These are phyloP conservation scores for Mrakiaceae sp. DNA, from an alignment of 1,284 basidiomycete species.

Conservation along the genomic window DNA sequence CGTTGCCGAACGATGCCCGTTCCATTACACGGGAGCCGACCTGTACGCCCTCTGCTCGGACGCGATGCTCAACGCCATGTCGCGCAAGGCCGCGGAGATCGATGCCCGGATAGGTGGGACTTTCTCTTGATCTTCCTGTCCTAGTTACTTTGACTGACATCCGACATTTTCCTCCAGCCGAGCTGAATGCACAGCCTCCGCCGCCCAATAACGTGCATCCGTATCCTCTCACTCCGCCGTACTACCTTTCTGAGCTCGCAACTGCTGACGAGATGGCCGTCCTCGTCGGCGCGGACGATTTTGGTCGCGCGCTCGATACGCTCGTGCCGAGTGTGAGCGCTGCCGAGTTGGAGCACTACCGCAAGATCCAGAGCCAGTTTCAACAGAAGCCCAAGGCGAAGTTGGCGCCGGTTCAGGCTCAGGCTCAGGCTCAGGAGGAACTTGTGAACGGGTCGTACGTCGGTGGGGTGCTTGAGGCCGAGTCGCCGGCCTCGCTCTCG, in stretches of 20 bases:
- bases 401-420: no score
- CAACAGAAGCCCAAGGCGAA: background rate
- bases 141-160: background rate
- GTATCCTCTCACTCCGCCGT: conserved; percentile 74
- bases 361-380: conserved; percentile 59
- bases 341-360: conserved; percentile 82
- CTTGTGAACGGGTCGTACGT: no score
- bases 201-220: conserved; percentile 41
- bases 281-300: conserved; percentile 61
- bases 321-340: conserved; percentile 80
- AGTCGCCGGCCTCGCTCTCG: no score
- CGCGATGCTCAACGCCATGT: conserved; percentile 91
- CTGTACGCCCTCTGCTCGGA: conserved; percentile 97
- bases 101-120: conserved; percentile 56
- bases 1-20: conserved; percentile 69
- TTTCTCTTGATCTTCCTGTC: background rate
- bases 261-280: conserved; percentile 60
- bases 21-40: conserved; percentile 94
- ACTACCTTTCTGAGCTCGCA: conserved; percentile 82
- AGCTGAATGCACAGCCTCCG: conserved; percentile 40
- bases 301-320: conserved; percentile 59
- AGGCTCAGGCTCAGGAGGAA: no score
- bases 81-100: conserved; percentile 67
- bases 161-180: conserved; percentile 33
- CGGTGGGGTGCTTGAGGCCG: no score